Evolutionary conservation across 148 eudicot species (phyloP).

Genomic region (Cornus florida): DNA sequence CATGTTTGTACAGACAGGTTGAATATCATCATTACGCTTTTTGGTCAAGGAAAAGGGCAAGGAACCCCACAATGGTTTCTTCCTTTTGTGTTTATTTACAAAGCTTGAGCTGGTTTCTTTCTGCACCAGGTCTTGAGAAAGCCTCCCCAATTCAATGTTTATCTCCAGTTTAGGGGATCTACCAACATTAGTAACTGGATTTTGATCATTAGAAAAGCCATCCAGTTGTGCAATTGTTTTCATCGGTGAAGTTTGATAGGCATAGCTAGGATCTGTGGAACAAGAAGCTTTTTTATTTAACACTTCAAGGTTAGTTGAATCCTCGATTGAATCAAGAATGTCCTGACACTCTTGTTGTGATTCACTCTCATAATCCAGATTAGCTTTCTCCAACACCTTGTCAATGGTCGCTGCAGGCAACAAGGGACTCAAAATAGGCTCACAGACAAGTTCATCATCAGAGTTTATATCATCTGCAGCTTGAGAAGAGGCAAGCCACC

Average conservation of each 20-base stretch:
- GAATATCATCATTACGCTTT: slow-evolving; percentile 23
- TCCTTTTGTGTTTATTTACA: slow-evolving; percentile 36
- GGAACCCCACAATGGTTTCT: slow-evolving; percentile 53
- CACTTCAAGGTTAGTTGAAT: slow-evolving; percentile 33
- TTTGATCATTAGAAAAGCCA: slow-evolving; percentile 65
- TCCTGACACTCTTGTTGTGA: slow-evolving; percentile 95
- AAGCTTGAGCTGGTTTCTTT: slow-evolving; percentile 29
- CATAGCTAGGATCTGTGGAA: slow-evolving; percentile 17
- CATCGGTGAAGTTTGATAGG: slow-evolving; percentile 20
- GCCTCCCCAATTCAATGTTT: slow-evolving; percentile 25
- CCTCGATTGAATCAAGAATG: slow-evolving; percentile 84
- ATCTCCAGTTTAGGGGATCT: slow-evolving; percentile 24
- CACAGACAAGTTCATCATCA: slow-evolving; percentile 79
- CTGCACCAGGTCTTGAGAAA: slow-evolving; percentile 21
- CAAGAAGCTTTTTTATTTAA: slow-evolving; percentile 24
- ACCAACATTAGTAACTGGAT: slow-evolving; percentile 20
- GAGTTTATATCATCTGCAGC: slow-evolving; percentile 88
- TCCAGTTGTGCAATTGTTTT: slow-evolving; percentile 64
- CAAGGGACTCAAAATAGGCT: slow-evolving; percentile 69
- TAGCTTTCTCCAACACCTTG: slow-evolving; percentile 78
- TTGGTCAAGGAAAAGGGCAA: slow-evolving; percentile 52
- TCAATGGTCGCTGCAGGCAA: slow-evolving; percentile 63
- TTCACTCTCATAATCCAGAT: slow-evolving; percentile 67
- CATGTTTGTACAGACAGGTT: slow-evolving; percentile 20
- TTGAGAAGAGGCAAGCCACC: slow-evolving; percentile 98